These are phyloP conservation scores for Golubevia sp. DNA, from an alignment of 1,284 basidiomycete species.

Conservation along the genomic window DNA sequence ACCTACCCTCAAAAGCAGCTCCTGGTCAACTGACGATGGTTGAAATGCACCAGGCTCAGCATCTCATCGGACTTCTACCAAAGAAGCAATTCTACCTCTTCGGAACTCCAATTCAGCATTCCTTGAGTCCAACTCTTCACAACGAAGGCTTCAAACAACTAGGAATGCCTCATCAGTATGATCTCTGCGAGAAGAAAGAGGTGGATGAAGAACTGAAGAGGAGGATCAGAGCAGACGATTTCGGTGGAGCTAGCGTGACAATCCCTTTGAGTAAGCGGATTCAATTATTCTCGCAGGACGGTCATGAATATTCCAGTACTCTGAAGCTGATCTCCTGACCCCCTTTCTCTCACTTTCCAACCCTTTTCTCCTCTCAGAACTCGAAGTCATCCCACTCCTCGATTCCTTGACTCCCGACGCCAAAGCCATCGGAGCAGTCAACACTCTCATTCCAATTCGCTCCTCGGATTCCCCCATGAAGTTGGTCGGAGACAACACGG, in stretches of 20 bases:
- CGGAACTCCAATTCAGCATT: slow-evolving; percentile 84
- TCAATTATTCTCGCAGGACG: not conserved
- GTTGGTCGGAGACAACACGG: slow-evolving; percentile 55
- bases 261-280: slow-evolving; percentile 40
- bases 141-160: slow-evolving; percentile 83
- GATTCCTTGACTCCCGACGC: slow-evolving; percentile 47
- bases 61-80: slow-evolving; percentile 79
- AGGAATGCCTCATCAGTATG: slow-evolving; percentile 66
- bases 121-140: slow-evolving; percentile 89
- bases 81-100: slow-evolving; percentile 80
- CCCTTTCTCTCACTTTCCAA: not conserved
- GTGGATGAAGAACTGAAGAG: slow-evolving; percentile 18
- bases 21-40: slow-evolving; percentile 88
- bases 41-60: slow-evolving; percentile 80
- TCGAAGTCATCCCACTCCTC: slow-evolving; percentile 43
- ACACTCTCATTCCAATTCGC: slow-evolving; percentile 47
- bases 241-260: slow-evolving; percentile 59
- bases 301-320: too few species aligned
- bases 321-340: too few species aligned
- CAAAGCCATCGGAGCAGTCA: slow-evolving; percentile 53
- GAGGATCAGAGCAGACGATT: slow-evolving; percentile 35
- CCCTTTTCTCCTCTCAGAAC: slow-evolving; percentile 11
- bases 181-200: slow-evolving; percentile 27
- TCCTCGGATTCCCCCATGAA: slow-evolving; percentile 1
- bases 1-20: slow-evolving; percentile 77